Evolutionary conservation across 176 grass and related monocot genomes (phyloP).

Genomic region (Aegilops longissima): DNA sequence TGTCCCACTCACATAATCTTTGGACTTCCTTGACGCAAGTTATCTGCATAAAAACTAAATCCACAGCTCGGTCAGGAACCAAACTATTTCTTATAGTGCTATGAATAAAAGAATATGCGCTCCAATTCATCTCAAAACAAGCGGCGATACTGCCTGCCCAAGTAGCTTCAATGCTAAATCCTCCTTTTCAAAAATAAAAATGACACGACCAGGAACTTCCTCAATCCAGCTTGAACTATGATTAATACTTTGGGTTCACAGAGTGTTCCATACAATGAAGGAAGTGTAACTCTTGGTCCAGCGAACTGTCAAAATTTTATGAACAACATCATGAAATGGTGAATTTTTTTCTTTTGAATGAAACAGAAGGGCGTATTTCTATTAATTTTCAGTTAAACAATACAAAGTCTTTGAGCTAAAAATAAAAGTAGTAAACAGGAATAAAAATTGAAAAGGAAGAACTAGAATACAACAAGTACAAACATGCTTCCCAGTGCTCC

Average conservation of each 20-base stretch:
- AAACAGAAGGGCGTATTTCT: no score
- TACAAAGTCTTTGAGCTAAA: no score
- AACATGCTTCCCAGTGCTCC: not conserved
- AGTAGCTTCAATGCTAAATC: not conserved
- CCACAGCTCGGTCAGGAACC: not conserved
- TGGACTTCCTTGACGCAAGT: not conserved
- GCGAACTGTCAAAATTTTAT: not conserved
- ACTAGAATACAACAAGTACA: no score
- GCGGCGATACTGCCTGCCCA: not conserved
- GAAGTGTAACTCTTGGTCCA: constrained; percentile 5
- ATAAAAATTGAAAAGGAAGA: no score
- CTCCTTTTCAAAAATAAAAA: no score
- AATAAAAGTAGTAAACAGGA: no score
- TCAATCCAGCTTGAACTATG: not conserved
- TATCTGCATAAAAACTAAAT: not conserved
- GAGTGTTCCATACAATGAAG: constrained; percentile 7
- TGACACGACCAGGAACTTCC: not conserved
- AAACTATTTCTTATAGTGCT: not conserved
- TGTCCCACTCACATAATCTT: not conserved
- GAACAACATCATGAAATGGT: not conserved
- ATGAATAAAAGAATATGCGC: not conserved
- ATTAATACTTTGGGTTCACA: constrained; percentile 20
- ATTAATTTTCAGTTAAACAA: no score
- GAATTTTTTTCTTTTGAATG: no score
- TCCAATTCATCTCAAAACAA: not conserved